phyloP scores from a whole-genome alignment of 2,329 filamentous ascomycete species.

The Apiospora rasikravindrae region DNA sequence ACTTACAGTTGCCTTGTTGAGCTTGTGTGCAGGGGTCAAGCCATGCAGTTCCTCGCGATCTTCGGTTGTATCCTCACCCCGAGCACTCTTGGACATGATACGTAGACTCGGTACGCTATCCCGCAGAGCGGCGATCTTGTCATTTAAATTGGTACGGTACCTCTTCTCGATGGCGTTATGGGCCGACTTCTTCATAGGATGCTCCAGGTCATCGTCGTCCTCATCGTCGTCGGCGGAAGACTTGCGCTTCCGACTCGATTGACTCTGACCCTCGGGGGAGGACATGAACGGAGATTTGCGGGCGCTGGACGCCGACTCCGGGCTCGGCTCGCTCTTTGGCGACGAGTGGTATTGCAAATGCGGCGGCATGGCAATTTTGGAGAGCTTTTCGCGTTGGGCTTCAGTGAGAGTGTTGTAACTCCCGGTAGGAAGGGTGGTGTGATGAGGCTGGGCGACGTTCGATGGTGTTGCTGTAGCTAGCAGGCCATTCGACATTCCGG shows the following conservation, averaged over 20 bases:
- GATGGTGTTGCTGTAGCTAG: slow-evolving; percentile 13
- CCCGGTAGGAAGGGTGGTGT: slow-evolving; percentile 29
- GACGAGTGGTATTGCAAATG: slow-evolving; percentile 63
- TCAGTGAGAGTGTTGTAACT: slow-evolving; percentile 54
- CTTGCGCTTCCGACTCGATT: slow-evolving; percentile 71
- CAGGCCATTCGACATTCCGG: slow-evolving; percentile 17
- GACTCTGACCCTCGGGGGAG: slow-evolving; percentile 61
- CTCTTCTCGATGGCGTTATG: slow-evolving; percentile 99
- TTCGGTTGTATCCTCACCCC: slow-evolving; percentile 70
- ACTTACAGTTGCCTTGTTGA: slow-evolving; percentile 91
- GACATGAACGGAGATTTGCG: slow-evolving; percentile 55
- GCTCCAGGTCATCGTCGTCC: slow-evolving; percentile 66
- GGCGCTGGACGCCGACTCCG: slow-evolving; percentile 58
- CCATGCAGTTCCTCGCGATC: slow-evolving; percentile 84
- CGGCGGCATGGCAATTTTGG: slow-evolving; percentile 68
- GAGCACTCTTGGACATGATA: slow-evolving; percentile 76
- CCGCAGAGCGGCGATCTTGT: slow-evolving; percentile 91
- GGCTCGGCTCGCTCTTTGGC: slow-evolving; percentile 63
- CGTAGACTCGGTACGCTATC: slow-evolving; percentile 91
- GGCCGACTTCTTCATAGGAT: slow-evolving; percentile 82
- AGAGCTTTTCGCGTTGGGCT: slow-evolving; percentile 65
- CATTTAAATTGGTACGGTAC: slow-evolving; percentile 94
- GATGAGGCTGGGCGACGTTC: slow-evolving; percentile 14
- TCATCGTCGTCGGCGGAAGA: slow-evolving; percentile 63
- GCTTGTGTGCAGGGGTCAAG: slow-evolving; percentile 84